Evolutionary conservation across 768 basidiomycete genomes (phyloP).

Genomic region (Lactarius hengduanensis): DNA sequence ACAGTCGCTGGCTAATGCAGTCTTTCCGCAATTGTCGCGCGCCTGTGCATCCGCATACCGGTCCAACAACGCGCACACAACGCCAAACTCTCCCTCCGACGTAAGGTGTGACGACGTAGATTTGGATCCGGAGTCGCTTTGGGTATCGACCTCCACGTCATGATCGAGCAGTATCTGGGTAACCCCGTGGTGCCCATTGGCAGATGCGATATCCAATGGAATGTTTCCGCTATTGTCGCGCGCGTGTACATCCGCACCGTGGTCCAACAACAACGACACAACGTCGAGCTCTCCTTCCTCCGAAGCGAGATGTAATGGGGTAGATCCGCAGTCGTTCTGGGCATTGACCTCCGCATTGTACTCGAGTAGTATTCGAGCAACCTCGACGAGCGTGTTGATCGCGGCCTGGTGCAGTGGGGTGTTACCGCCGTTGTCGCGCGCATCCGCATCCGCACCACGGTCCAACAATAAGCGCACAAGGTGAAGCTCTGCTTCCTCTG

Average conservation of each 20-base stretch:
- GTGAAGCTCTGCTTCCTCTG: not conserved
- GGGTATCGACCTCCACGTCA: not conserved
- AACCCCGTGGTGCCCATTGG: not conserved
- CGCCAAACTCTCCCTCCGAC: not conserved
- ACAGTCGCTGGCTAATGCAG: not conserved
- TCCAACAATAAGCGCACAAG: not conserved
- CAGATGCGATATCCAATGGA: not conserved
- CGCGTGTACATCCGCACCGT: not conserved
- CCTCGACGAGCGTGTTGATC: not conserved
- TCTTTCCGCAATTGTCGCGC: not conserved
- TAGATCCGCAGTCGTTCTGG: not conserved
- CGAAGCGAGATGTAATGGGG: not conserved
- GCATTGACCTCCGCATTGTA: not conserved
- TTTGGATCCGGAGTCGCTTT: not conserved
- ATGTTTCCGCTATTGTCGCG: not conserved
- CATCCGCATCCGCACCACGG: not conserved
- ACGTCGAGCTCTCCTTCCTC: not conserved
- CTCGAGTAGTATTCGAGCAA: not conserved
- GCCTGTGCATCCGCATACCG: not conserved
- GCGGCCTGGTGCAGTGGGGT: not conserved
- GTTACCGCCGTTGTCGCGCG: not conserved
- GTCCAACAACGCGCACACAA: not conserved
- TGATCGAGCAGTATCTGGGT: not conserved
- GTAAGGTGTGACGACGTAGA: not conserved
- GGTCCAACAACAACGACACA: not conserved